Evolutionary conservation across 225 moss, liverwort and hornwort species (phyloP).

Genomic region (Physcomitrium patens): DNA sequence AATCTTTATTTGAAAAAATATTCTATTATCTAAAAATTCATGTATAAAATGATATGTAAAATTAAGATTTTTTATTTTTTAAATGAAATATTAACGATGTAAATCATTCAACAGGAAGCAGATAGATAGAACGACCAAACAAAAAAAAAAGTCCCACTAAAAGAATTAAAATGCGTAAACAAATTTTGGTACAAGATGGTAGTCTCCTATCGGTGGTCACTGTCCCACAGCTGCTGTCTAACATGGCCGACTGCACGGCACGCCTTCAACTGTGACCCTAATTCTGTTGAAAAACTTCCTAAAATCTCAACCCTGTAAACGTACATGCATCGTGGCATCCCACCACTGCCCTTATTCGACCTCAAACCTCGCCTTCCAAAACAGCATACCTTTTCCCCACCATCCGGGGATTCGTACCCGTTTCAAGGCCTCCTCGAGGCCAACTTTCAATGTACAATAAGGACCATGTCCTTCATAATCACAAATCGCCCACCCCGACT

Average conservation of each 20-base stretch:
- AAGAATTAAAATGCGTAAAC: slow-evolving; percentile 53
- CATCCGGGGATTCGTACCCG: slow-evolving; percentile 33
- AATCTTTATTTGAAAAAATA: too few relatives aligned
- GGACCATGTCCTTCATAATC: slow-evolving; percentile 25
- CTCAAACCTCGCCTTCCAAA: slow-evolving; percentile 36
- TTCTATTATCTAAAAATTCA: too few relatives aligned
- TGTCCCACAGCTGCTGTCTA: slow-evolving; percentile 42
- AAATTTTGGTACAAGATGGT: slow-evolving; percentile 67
- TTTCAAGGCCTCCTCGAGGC: slow-evolving; percentile 38
- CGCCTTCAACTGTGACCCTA: slow-evolving; percentile 58
- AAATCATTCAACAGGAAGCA: too few relatives aligned
- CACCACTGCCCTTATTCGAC: slow-evolving; percentile 53
- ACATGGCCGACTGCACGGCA: slow-evolving; percentile 48
- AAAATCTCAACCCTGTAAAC: slow-evolving; percentile 47
- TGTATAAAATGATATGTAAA: too few relatives aligned
- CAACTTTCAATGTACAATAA: slow-evolving; percentile 65
- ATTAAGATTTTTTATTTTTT: too few relatives aligned
- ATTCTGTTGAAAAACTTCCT: slow-evolving; percentile 63
- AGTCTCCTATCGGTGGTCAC: slow-evolving; percentile 49
- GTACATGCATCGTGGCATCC: slow-evolving; percentile 54
- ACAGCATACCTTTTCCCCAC: slow-evolving; percentile 28
- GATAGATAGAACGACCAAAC: too few relatives aligned
- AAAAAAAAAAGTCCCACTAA: background rate
- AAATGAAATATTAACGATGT: too few relatives aligned
- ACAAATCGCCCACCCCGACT: background rate